phyloP scores from a whole-genome alignment of 192 early-diverging fungal species.

The Pilaira anomala region DNA sequence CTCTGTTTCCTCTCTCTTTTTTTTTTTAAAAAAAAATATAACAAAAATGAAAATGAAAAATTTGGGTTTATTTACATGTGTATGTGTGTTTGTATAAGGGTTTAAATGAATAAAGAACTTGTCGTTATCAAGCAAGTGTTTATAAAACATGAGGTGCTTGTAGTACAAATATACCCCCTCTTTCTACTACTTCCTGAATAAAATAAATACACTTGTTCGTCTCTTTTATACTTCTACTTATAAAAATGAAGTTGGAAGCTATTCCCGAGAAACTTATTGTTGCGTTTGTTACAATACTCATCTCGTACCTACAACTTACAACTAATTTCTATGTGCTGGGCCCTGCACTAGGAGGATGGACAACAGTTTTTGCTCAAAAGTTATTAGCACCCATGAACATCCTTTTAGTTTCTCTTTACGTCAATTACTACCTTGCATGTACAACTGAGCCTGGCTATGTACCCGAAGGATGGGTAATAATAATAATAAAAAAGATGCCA shows the following conservation, averaged over 20 bases:
- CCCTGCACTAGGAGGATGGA: constrained; percentile 14
- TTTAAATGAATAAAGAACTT: too few species aligned
- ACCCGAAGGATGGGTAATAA: constrained; percentile 49
- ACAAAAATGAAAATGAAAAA: background rate
- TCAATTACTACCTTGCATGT: constrained; percentile 80
- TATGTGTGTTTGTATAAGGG: too few species aligned
- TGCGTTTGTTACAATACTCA: constrained; percentile 2
- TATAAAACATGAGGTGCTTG: too few species aligned
- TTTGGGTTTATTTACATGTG: too few species aligned
- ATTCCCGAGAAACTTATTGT: constrained; percentile 13
- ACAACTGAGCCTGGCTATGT: constrained; percentile 70
- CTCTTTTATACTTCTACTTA: background rate
- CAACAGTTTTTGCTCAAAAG: background rate
- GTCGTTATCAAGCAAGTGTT: too few species aligned
- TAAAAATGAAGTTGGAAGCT: background rate
- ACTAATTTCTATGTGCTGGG: constrained; percentile 8
- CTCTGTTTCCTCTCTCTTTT: constrained; percentile 29
- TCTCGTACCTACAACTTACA: constrained; percentile 9
- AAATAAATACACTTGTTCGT: background rate
- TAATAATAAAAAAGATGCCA: background rate
- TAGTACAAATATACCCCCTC: too few species aligned
- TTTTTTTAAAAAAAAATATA: too few species aligned
- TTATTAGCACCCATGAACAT: constrained; percentile 73
- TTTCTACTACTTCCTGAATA: too few species aligned
- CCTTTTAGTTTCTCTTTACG: constrained; percentile 63